Evolutionary conservation across 225 moss, liverwort and hornwort genomes (phyloP).

Genomic region (Thuidium tamariscinum): DNA sequence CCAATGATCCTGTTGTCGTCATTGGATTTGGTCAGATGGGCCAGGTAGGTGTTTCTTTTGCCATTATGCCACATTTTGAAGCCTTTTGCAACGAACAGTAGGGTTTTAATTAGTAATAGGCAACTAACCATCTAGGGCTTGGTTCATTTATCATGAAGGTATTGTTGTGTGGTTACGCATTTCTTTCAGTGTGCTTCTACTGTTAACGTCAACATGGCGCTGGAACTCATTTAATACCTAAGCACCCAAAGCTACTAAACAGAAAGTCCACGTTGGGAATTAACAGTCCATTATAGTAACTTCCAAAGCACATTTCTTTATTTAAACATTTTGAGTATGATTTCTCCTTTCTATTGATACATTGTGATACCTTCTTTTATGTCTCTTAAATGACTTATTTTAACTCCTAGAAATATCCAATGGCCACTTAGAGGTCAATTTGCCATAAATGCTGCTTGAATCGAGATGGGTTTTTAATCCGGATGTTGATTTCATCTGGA

Average conservation of each 20-base stretch:
- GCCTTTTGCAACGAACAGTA: not conserved
- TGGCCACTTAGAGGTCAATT: not conserved
- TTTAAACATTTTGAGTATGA: no score
- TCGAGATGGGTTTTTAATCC: not conserved
- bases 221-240: not conserved
- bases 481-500: not conserved
- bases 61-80: not conserved
- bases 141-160: not conserved
- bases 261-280: not conserved
- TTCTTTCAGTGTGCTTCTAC: not conserved
- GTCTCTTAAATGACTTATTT: not conserved
- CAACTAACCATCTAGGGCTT: not conserved
- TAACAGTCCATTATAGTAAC: not conserved
- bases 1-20: conserved; percentile 72
- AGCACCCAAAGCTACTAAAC: not conserved
- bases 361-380: not conserved
- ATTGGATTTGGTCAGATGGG: conserved; percentile 99
- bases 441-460: not conserved
- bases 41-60: conserved; percentile 47
- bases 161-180: not conserved
- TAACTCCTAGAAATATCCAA: not conserved
- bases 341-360: not conserved
- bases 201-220: not conserved
- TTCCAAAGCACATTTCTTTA: not conserved
- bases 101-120: not conserved